Conservation (phyloP, 1,284 basidiomycete genomes). For the Austropuccinia psidii region DNA sequence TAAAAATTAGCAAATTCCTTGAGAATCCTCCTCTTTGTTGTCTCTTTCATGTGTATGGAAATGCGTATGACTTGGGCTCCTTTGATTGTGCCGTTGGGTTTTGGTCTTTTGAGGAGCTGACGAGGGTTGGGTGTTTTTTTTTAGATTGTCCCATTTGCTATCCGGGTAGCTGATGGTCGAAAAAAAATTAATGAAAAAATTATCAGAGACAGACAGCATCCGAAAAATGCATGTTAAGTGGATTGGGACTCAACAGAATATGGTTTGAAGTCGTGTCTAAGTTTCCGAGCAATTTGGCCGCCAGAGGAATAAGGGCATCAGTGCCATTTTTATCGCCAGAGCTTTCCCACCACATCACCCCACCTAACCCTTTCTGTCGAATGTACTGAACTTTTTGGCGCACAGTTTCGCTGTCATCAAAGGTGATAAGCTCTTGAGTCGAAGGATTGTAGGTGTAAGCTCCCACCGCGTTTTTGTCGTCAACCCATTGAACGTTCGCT, state of each 20-base stretch:
- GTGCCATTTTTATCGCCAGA: constrained; percentile 23
- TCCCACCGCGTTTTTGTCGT: constrained; percentile 25
- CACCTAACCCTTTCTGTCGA: constrained; percentile 10
- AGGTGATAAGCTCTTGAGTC: constrained; percentile 27
- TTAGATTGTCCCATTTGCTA: constrained; percentile 36
- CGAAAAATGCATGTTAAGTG: neutral
- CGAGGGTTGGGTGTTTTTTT: neutral
- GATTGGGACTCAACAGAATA: constrained; percentile 6
- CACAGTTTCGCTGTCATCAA: constrained; percentile 26
- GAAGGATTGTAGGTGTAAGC: constrained; percentile 26
- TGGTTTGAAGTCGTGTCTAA: constrained; percentile 26
- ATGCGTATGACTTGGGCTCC: no score
- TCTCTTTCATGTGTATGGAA: no score
- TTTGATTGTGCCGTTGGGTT: no score
- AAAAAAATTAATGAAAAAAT: neutral
- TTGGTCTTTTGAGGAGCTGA: no score
- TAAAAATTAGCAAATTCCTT: no score
- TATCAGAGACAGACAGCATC: neutral
- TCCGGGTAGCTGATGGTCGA: constrained; percentile 13
- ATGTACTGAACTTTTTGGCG: constrained; percentile 25
- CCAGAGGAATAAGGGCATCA: constrained; percentile 26
- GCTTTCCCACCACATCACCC: constrained; percentile 38
- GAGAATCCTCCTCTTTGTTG: no score
- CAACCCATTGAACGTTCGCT: neutral
- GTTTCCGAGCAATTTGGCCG: constrained; percentile 30